A percentile compares a stretch with the other conserved stretches of the same genome.
phyloP scores from a whole-genome alignment of 179 eudicot genomes.

The Vitellaria paradoxa region DNA sequence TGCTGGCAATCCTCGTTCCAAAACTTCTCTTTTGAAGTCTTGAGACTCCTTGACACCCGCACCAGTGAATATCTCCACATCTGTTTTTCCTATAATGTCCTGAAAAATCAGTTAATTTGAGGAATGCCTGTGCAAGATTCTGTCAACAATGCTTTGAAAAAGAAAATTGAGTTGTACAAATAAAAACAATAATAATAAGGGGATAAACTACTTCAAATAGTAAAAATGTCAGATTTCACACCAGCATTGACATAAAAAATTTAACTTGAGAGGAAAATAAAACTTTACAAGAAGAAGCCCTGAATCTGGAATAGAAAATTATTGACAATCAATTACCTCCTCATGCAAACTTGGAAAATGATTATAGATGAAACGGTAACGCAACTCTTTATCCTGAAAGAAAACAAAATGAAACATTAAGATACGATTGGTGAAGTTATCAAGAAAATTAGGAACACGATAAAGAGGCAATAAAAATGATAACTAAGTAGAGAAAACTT shows the following conservation, averaged over 20 bases:
- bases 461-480: slow-evolving; percentile 1
- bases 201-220: not conserved
- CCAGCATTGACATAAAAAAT: not conserved
- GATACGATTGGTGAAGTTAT: too few relatives aligned
- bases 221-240: not conserved
- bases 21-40: slow-evolving; percentile 84
- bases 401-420: not conserved
- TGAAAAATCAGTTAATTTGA: slow-evolving; percentile 46
- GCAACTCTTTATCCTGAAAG: slow-evolving; percentile 75
- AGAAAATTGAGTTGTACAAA: not conserved
- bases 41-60: slow-evolving; percentile 86
- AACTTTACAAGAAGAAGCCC: not conserved
- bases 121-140: slow-evolving; percentile 21
- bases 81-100: slow-evolving; percentile 94
- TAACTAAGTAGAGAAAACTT: not conserved
- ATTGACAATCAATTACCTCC: slow-evolving; percentile 44
- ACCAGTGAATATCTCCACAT: slow-evolving; percentile 78
- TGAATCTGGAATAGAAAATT: not conserved
- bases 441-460: not conserved
- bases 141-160: slow-evolving; percentile 20
- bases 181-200: not conserved
- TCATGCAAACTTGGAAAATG: slow-evolving; percentile 76
- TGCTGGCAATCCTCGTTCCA: slow-evolving; percentile 79
- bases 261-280: not conserved
- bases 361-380: slow-evolving; percentile 79